phyloP scores from a whole-genome alignment of 2,329 filamentous ascomycete species.

The Paracoccidioides brasiliensis region DNA sequence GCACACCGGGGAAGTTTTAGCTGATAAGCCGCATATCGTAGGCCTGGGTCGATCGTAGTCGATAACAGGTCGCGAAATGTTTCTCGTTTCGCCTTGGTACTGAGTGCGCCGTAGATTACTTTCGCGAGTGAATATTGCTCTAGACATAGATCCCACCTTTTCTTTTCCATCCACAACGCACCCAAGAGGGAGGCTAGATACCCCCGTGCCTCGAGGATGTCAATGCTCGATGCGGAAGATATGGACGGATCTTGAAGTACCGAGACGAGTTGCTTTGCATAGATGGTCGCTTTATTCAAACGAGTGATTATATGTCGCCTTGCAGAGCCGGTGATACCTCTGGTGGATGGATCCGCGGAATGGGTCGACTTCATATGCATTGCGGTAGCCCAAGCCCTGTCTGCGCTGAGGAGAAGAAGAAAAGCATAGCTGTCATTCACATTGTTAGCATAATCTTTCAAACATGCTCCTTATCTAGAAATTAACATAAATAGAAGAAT shows the following conservation, averaged over 20 bases:
- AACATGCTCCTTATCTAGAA: background rate
- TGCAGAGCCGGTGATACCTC: constrained; percentile 64
- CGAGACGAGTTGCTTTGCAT: constrained; percentile 54
- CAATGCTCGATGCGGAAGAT: constrained; percentile 49
- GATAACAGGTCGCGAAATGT: constrained; percentile 75
- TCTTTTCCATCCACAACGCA: constrained; percentile 72
- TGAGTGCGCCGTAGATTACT: constrained; percentile 69
- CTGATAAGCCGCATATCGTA: constrained; percentile 90
- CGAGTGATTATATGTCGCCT: constrained; percentile 82
- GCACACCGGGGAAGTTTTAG: constrained; percentile 75
- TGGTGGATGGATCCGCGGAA: constrained; percentile 56
- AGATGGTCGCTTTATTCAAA: constrained; percentile 62
- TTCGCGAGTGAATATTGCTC: constrained; percentile 61
- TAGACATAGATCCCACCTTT: constrained; percentile 69
- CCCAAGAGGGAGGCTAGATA: constrained; percentile 69
- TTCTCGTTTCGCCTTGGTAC: constrained; percentile 53
- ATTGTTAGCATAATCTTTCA: constrained; percentile 5
- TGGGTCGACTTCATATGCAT: constrained; percentile 86
- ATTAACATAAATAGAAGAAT: constrained; percentile 5
- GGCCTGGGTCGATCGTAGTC: constrained; percentile 79
- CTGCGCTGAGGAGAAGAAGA: constrained; percentile 71
- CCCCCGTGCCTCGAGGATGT: constrained; percentile 73
- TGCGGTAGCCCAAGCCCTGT: constrained; percentile 88
- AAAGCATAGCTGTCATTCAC: constrained; percentile 55
- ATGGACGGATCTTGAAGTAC: constrained; percentile 49